A percentile compares a stretch with the other conserved stretches of the same genome.
Evolutionary conservation across 202 grass and related monocot species (phyloP).

Genomic region (Saccharum hybrid): DNA sequence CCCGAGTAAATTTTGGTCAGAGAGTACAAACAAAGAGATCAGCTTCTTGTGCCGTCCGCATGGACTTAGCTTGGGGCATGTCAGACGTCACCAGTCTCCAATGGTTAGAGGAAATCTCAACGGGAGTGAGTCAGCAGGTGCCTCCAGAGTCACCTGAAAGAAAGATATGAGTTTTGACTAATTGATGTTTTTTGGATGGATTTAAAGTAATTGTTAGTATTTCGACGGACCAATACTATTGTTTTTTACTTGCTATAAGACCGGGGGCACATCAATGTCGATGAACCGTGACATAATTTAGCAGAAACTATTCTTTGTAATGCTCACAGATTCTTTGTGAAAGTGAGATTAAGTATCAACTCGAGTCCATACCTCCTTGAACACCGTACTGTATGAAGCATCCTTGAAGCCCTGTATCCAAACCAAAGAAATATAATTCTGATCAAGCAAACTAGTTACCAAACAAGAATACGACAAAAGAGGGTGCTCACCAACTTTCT

Average conservation of each 20-base stretch:
- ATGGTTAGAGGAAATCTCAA: conserved; percentile 43
- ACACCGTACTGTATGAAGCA: conserved; percentile 69
- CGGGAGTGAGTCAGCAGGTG: conserved; percentile 24
- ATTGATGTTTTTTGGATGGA: not conserved
- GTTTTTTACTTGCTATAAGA: not conserved
- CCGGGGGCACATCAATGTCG: not conserved
- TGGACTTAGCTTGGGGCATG: not conserved
- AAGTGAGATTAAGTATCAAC: not conserved
- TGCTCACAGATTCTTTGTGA: not conserved
- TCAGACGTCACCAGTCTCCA: conserved; percentile 45
- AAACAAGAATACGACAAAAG: not conserved
- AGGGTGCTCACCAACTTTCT: conserved; percentile 68
- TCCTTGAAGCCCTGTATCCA: conserved; percentile 69
- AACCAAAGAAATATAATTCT: conserved; percentile 34
- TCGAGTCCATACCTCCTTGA: conserved; percentile 64
- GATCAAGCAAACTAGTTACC: conserved; percentile 21
- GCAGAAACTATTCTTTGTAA: not conserved
- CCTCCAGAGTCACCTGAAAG: conserved; percentile 57
- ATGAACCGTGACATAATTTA: not conserved
- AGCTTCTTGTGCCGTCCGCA: not conserved
- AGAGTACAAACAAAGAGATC: not conserved
- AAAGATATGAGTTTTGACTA: not conserved
- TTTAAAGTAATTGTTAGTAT: not conserved
- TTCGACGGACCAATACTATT: not conserved
- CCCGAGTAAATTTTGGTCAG: not conserved